Conservation (phyloP, 495 filamentous ascomycete species). For the Lepraria neglecta region DNA sequence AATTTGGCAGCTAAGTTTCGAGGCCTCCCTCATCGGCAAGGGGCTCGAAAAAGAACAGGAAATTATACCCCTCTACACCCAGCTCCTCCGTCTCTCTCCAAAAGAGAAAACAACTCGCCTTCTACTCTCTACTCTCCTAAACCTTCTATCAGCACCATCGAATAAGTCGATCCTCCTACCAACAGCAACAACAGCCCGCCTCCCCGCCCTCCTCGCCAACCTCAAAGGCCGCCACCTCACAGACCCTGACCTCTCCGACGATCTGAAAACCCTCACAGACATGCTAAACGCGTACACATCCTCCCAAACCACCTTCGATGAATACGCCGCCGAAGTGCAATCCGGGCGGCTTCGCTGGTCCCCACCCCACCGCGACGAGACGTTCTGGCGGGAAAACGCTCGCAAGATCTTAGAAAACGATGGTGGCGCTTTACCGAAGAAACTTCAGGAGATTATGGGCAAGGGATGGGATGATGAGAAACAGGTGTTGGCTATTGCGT, state of each 20-base stretch:
- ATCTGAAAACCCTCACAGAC: slow-evolving; percentile 65
- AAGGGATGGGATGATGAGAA: slow-evolving; percentile 89
- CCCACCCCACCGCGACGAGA: slow-evolving; percentile 81
- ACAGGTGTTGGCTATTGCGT: slow-evolving; percentile 90
- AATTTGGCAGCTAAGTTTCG: slow-evolving; percentile 94
- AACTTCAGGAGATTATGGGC: slow-evolving; percentile 78
- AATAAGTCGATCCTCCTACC: slow-evolving; percentile 77
- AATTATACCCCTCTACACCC: slow-evolving; percentile 81
- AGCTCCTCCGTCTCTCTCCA: slow-evolving; percentile 81
- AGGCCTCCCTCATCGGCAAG: slow-evolving; percentile 73
- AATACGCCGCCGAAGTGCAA: slow-evolving; percentile 85
- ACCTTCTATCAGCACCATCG: slow-evolving; percentile 59
- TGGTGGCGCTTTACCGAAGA: slow-evolving; percentile 70
- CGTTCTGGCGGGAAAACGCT: slow-evolving; percentile 96
- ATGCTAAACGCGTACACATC: slow-evolving; percentile 90
- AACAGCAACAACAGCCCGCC: slow-evolving; percentile 69
- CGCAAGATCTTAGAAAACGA: slow-evolving; percentile 80
- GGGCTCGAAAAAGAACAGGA: slow-evolving; percentile 90
- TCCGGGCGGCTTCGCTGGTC: slow-evolving; percentile 91
- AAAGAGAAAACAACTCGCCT: slow-evolving; percentile 98
- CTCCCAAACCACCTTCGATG: slow-evolving; percentile 94
- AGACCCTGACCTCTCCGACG: slow-evolving; percentile 83
- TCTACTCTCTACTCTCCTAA: slow-evolving; percentile 78
- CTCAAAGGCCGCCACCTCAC: slow-evolving; percentile 75
- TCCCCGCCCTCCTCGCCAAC: slow-evolving; percentile 75